Evolutionary conservation across 805 yeast genomes (phyloP).

Genomic region (Candida xiaguanensis): DNA sequence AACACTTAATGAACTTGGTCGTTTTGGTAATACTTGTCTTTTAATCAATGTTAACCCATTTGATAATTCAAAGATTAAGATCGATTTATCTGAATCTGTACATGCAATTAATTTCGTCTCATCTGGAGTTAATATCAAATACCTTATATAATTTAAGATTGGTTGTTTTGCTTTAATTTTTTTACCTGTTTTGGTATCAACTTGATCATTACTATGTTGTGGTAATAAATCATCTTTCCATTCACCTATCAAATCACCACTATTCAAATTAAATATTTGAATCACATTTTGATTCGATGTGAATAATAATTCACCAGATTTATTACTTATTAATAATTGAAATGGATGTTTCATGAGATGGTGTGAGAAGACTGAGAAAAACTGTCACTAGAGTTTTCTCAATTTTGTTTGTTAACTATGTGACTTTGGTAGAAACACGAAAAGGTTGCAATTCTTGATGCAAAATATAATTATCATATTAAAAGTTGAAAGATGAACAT

Average conservation of each 20-base stretch:
- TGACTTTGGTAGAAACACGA: no score
- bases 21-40: constrained; percentile 80
- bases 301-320: constrained; percentile 46
- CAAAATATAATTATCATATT: no score
- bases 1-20: constrained; percentile 81
- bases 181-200: constrained; percentile 42
- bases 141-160: constrained; percentile 64
- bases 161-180: constrained; percentile 33
- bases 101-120: constrained; percentile 55
- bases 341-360: constrained; percentile 63
- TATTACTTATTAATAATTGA: constrained; percentile 50
- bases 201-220: constrained; percentile 21
- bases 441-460: no score
- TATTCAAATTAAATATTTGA: constrained; percentile 43
- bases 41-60: constrained; percentile 51
- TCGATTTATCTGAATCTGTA: constrained; percentile 82
- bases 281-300: constrained; percentile 57
- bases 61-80: constrained; percentile 51
- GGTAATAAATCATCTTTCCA: constrained; percentile 59
- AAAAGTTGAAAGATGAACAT: not conserved
- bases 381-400: no score
- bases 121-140: constrained; percentile 52
- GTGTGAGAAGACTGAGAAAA: not conserved
- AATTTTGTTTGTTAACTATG: no score
- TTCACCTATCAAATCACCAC: constrained; percentile 45